phyloP scores from a whole-genome alignment of 169 alveolate genomes.

The Plasmodium vinckei region DNA sequence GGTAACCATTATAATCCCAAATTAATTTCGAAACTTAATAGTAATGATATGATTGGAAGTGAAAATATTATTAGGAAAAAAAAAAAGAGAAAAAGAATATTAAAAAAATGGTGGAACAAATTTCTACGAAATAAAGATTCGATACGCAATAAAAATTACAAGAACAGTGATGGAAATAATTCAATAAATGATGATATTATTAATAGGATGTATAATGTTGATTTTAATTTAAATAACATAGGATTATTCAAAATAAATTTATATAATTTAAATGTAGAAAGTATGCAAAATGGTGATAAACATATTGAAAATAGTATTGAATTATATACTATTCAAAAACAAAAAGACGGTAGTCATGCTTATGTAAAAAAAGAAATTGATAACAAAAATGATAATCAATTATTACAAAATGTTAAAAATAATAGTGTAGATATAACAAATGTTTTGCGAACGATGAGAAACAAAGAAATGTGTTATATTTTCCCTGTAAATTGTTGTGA shows the following conservation, averaged over 20 bases:
- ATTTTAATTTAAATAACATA: constrained; percentile 52
- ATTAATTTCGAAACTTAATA: constrained; percentile 12
- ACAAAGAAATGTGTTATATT: constrained; percentile 60
- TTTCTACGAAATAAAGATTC: constrained; percentile 9
- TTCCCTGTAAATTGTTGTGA: constrained; percentile 24
- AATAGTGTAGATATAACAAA: constrained; percentile 23
- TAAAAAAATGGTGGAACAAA: constrained; percentile 23
- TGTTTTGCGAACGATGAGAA: constrained; percentile 63
- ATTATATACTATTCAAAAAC: constrained; percentile 48
- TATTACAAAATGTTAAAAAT: constrained; percentile 38
- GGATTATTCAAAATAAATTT: constrained; percentile 59
- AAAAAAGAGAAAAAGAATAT: constrained; percentile 4
- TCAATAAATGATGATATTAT: constrained; percentile 14
- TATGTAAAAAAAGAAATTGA: constrained; percentile 57
- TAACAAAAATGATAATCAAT: constrained; percentile 16
- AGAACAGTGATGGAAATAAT: constrained; percentile 15
- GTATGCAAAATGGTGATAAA: constrained; percentile 10
- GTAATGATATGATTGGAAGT: constrained; percentile 4
- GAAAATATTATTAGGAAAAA: not conserved
- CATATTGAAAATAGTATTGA: constrained; percentile 21
- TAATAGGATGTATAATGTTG: constrained; percentile 16
- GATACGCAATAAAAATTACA: not conserved
- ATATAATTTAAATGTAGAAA: constrained; percentile 17
- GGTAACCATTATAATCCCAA: constrained; percentile 2
- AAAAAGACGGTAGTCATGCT: constrained; percentile 9